These are phyloP conservation scores for Penicillium crustosum DNA, from an alignment of 2,329 filamentous ascomycete species.

Conservation along the genomic window DNA sequence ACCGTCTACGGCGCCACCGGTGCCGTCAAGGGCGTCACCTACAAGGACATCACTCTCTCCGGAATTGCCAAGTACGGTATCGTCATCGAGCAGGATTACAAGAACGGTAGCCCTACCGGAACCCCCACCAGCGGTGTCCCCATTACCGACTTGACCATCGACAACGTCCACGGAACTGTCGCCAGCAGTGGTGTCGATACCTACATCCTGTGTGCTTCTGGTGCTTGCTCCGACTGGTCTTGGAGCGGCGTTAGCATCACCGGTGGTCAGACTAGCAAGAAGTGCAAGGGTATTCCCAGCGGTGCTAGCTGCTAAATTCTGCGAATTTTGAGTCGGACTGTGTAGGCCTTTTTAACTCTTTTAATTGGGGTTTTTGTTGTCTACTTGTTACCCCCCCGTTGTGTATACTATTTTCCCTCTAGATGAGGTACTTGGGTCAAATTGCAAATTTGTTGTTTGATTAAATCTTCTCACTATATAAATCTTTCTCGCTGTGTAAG, in stretches of 20 bases:
- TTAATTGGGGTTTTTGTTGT: not conserved
- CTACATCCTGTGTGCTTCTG: conserved; percentile 57
- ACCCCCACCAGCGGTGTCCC: conserved; percentile 41
- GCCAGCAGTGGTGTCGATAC: conserved; percentile 40
- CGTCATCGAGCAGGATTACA: conserved; percentile 60
- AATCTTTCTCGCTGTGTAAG: no score
- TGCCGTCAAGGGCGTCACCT: conserved; percentile 53
- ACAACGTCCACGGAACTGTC: conserved; percentile 38
- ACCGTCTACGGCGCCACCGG: conserved; percentile 54
- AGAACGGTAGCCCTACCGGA: conserved; percentile 47
- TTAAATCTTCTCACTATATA: not conserved
- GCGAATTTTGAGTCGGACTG: not conserved
- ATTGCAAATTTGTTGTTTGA: not conserved
- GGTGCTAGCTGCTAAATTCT: conserved; percentile 33
- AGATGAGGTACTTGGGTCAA: not conserved
- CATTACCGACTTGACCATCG: conserved; percentile 42
- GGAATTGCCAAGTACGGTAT: conserved; percentile 55
- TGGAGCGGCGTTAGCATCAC: conserved; percentile 53
- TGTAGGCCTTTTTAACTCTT: not conserved
- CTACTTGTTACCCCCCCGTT: not conserved
- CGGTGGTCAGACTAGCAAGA: conserved; percentile 50
- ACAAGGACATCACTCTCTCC: conserved; percentile 53
- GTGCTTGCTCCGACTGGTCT: conserved; percentile 55
- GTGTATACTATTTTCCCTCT: not conserved
- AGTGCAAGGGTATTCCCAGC: conserved; percentile 46